Percentiles rank a stretch among this genome's conserved stretches.
Conservation (phyloP, 768 basidiomycete species). For the Agaricus subrufescens region DNA sequence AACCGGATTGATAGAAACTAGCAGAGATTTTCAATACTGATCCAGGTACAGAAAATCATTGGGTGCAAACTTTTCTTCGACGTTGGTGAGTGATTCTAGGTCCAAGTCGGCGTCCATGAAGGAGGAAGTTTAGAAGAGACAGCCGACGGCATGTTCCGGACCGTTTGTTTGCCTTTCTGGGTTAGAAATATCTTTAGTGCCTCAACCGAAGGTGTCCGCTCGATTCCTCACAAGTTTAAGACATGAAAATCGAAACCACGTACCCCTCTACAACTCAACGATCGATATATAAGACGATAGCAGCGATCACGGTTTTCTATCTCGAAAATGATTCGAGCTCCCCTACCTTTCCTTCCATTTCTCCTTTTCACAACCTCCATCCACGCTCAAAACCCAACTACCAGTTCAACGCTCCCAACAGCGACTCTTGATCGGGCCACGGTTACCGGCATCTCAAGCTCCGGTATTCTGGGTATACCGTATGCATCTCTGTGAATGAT, state of each 20-base stretch:
- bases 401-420: neutral
- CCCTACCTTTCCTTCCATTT: neutral
- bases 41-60: neutral
- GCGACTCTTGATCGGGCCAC: conserved; percentile 6
- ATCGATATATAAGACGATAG: neutral
- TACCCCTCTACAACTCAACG: neutral
- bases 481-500: conserved; percentile 11
- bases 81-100: too few species aligned
- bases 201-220: too few species aligned
- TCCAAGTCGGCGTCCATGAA: too few species aligned
- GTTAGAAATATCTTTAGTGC: too few species aligned
- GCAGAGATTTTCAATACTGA: too few species aligned
- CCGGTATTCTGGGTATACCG: conserved; percentile 12
- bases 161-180: too few species aligned
- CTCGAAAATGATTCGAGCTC: neutral
- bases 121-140: too few species aligned
- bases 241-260: neutral
- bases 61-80: too few species aligned
- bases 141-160: too few species aligned
- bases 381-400: conserved; percentile 1
- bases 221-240: neutral
- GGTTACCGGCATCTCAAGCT: conserved; percentile 1
- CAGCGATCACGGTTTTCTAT: neutral
- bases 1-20: conserved; percentile 81
- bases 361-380: neutral